Evolutionary conservation across 176 grass and related monocot genomes (phyloP).

Genomic region (Raddia distichophylla): DNA sequence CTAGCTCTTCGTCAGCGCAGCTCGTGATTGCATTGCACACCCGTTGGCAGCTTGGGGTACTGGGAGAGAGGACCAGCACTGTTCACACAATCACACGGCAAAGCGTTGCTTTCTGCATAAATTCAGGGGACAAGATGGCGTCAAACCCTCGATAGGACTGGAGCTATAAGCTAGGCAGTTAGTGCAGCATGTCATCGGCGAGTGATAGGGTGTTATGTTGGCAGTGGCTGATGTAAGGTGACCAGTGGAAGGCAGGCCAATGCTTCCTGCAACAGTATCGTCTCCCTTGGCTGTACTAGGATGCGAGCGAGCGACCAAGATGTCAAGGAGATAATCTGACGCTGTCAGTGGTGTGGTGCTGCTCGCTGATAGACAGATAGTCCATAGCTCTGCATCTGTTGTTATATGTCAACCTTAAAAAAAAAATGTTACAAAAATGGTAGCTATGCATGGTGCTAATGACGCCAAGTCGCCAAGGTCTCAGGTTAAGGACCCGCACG

Average conservation of each 20-base stretch:
- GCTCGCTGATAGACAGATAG: background rate
- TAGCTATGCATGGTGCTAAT: slow-evolving; percentile 73
- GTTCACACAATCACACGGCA: background rate
- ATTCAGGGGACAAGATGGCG: background rate
- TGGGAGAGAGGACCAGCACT: no score
- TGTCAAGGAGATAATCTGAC: background rate
- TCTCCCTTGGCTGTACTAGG: background rate
- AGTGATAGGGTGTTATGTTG: background rate
- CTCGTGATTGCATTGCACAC: background rate
- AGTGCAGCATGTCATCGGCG: slow-evolving; percentile 11
- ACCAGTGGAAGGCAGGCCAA: background rate
- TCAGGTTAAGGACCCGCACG: slow-evolving; percentile 76
- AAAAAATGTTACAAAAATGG: background rate
- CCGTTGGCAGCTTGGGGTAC: slow-evolving; percentile 1
- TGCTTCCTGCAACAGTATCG: background rate
- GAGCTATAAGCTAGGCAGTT: background rate
- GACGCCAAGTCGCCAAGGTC: slow-evolving; percentile 56
- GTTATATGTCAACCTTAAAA: background rate
- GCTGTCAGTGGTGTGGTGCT: background rate
- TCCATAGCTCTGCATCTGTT: background rate
- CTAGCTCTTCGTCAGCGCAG: background rate
- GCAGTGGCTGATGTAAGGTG: slow-evolving; percentile 10
- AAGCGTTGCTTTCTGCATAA: background rate
- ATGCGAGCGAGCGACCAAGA: background rate
- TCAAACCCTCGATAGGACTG: background rate